Percentiles rank a stretch among this genome's conserved stretches.
Evolutionary conservation across 2,329 filamentous ascomycete genomes (phyloP).

Genomic region (Penicillium sumatraense): DNA sequence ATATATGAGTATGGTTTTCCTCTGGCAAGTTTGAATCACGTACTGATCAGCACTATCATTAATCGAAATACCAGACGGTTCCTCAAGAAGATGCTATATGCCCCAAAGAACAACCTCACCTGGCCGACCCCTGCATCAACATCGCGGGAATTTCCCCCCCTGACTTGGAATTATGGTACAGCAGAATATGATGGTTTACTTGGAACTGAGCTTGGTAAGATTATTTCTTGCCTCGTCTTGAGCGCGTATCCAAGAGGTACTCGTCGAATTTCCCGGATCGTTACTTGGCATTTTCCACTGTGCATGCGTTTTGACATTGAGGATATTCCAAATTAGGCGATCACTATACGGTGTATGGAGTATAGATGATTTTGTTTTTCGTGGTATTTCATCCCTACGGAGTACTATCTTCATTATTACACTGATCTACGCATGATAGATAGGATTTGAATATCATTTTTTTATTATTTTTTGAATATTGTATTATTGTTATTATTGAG

Average conservation of each 20-base stretch:
- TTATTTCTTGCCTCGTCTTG: not conserved
- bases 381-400: not conserved
- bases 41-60: not conserved
- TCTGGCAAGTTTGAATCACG: not conserved
- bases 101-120: not conserved
- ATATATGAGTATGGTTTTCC: not conserved
- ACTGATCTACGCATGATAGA: not conserved
- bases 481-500: not conserved
- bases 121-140: not conserved
- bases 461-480: conserved; percentile 6
- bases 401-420: not conserved
- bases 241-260: not conserved
- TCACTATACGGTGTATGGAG: too few species aligned
- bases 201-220: not conserved
- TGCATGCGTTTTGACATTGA: not conserved
- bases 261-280: not conserved
- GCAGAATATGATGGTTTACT: not conserved
- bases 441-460: conserved; percentile 12
- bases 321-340: too few species aligned
- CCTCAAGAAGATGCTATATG: not conserved
- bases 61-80: not conserved
- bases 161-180: not conserved
- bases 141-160: not conserved
- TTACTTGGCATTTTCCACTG: not conserved
- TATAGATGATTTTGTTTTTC: not conserved